Percentiles rank a stretch among this genome's conserved stretches.
phyloP scores from a whole-genome alignment of 176 grass and related monocot species.

The Musa acuminata region DNA sequence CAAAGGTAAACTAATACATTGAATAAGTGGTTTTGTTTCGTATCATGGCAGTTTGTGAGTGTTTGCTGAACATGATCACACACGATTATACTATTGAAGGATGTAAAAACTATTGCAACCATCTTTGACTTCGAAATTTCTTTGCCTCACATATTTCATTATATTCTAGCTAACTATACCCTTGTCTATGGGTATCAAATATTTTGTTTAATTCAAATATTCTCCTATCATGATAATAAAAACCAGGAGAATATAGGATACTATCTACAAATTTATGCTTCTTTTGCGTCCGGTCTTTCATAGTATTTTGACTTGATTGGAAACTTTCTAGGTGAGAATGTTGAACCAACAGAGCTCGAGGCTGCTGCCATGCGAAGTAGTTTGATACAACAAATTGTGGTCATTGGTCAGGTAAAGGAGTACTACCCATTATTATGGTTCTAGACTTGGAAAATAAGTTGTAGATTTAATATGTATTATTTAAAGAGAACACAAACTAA shows the following conservation, averaged over 20 bases:
- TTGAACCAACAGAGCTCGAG: slow-evolving; percentile 83
- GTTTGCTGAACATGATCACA: background rate
- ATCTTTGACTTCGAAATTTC: background rate
- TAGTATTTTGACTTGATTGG: background rate
- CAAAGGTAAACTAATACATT: background rate
- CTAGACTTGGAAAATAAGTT: slow-evolving; percentile 6
- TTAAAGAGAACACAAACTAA: background rate
- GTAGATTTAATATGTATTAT: background rate
- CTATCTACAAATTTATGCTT: background rate
- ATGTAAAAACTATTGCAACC: background rate
- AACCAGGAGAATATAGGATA: background rate
- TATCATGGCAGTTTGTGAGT: background rate
- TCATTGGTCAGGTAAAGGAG: slow-evolving; percentile 65
- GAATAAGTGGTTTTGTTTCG: background rate
- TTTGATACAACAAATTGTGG: slow-evolving; percentile 80
- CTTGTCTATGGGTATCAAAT: background rate
- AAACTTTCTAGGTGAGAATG: slow-evolving; percentile 73
- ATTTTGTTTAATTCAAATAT: background rate
- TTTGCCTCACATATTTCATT: background rate
- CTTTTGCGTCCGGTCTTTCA: background rate
- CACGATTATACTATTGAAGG: background rate
- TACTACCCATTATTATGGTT: background rate
- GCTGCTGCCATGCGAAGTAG: slow-evolving; percentile 61
- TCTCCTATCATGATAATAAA: background rate
- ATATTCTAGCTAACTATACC: background rate